phyloP scores from a whole-genome alignment of 129 eudicot genomes.

The Helianthus tuberosus region DNA sequence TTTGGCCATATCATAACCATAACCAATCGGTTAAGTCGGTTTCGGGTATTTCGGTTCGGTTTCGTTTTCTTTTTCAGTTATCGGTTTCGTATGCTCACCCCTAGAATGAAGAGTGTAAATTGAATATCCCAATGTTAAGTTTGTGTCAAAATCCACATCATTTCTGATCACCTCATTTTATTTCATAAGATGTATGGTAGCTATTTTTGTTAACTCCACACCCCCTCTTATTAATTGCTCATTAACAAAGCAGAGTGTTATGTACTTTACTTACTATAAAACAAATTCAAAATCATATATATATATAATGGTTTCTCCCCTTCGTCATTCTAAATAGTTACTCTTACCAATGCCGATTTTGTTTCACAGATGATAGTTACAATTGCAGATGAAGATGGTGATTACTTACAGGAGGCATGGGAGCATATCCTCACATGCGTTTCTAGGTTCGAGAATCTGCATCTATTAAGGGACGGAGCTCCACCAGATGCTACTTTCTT shows the following conservation, averaged over 20 bases:
- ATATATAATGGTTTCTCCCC: neutral
- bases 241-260: neutral
- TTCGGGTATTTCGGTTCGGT: too few species aligned
- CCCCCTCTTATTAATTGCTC: neutral
- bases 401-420: conserved; percentile 97
- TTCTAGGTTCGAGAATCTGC: conserved; percentile 98
- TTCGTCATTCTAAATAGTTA: neutral
- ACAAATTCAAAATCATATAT: neutral
- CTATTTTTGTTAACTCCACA: neutral
- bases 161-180: neutral
- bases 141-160: neutral
- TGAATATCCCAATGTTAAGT: neutral
- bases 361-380: conserved; percentile 78
- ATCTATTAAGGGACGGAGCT: conserved; percentile 96
- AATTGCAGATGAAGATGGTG: conserved; percentile 98
- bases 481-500: conserved; percentile 99
- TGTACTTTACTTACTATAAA: neutral
- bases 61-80: too few species aligned
- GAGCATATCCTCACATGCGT: conserved; percentile 97
- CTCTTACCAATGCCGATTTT: neutral
- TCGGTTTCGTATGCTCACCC: too few species aligned
- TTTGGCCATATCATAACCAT: too few species aligned
- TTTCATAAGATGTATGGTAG: neutral
- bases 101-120: neutral
- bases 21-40: too few species aligned